Evolutionary conservation across 1,284 basidiomycete genomes (phyloP), one percentile per base, ranked within the genome.

Genomic region (Microbotryum scabiosae): DNA sequence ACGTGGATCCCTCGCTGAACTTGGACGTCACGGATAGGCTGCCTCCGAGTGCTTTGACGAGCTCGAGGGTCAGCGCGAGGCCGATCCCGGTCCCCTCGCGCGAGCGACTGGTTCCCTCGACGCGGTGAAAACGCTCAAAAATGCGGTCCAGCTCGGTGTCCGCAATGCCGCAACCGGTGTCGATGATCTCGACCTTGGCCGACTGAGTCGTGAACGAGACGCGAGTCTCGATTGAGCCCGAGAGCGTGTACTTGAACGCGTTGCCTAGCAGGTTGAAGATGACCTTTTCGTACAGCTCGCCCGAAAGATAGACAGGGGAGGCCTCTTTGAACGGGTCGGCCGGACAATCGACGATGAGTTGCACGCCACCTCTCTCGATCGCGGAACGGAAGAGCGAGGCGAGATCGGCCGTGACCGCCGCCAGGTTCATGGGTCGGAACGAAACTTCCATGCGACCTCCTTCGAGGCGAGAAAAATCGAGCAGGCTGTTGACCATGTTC

Each of bases 221-320:
- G 20, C 53, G 54, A 21, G 72, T 66, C 3, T 47, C n/a, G 44
- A 73, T 71, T 4, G 26, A n/a, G 25, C 70, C 70, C 2, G 49
- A 3, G 8, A 60, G 54, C 0, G 60, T 62, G 62, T 70, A 70
- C 56, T 72, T 72, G 66, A 70, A 64, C 1, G 69, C 75, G 61
- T 78, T 78, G 5, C 73, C 73, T 50, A 77, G 67, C 4, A 78
- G 65, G 54, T 76, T 76, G 70, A 74, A 76, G 12, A 65, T 49
- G 60, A 78, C 73, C 66, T 78, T 78, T 57, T 79, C 78, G 74
- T 75, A 78, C 36, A 77, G 72, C 28, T 78, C 77, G 0, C 70
- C 64, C 12, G 62, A 64, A 41, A 78, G 72, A 61, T 73, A 78
- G 9, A 73, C 36, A 4, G 71, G n/a, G 72, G 68, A 30, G 57